Evolutionary conservation across 1,284 basidiomycete genomes (phyloP), one percentile per base, ranked within the genome.

Genomic region (Heterobasidion irregulare): DNA sequence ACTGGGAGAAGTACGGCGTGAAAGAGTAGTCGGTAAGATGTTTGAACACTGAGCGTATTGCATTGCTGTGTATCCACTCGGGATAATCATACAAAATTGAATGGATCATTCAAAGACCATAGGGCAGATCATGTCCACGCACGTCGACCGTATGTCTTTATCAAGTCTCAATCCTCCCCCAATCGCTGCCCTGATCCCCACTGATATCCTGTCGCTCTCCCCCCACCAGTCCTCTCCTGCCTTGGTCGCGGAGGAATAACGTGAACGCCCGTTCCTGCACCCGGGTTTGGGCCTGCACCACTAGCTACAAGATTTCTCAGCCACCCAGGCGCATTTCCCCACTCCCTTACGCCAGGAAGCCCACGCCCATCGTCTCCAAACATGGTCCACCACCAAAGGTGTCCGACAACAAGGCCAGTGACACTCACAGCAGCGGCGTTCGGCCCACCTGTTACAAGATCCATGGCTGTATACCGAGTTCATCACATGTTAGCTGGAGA

Each of bases 1-100:
- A 99, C 68, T 78, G 90, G 73, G 75, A 85, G 50, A 69, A 83
- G 64, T 98, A 93, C 66, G 94, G 94, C 6, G 75, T 83, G 56
- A 83, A 83, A 65, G 66, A 58, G 38, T 62, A 58, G 43, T 15
- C 49, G 8, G 10, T 16, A 36, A 15, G 10, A 50, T 35, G 26
- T 26, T 26, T 26, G 32, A 16, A 16, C 49, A 36, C 33, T n/a
- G 9, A 18, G n/a, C 26, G 55, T 12, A n/a, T 2, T 10, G 19
- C 35, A 45, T 41, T n/a, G 38, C 38, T 41, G 8, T n/a, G 38
- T 41, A 41, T 41, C n/a, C 38, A 41, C 38, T 41, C 8, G 5
- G 12, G 38, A 26, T 8, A 41, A 10, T 41, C 41, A 15, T 45
- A 16, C 57, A 41, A 26, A 26, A 26, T 26, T 26, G 26, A 26